Base-by-base conservation (phyloP, 129 eudicot genomes). In the Arctium minus region DNA sequence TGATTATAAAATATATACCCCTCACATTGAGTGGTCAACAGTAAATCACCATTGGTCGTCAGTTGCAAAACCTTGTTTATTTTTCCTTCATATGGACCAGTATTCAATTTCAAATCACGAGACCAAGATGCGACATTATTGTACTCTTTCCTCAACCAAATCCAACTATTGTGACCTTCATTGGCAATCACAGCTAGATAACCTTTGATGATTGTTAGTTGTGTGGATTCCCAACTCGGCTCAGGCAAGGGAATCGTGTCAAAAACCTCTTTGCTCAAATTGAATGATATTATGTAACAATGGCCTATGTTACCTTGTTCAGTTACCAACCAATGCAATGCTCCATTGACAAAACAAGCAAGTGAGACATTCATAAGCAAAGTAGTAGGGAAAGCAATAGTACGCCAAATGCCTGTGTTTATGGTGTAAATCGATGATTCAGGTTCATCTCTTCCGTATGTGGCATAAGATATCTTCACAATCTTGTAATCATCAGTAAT, bases 201-300 rank as follows among this genome's bases (percentile, higher is more conserved):
- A 40, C 62, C 74, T n/a, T 68, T 39, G 13, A 68, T 40, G 62
- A 79, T 13, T 7, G 39, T 65, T 33, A 78, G 73, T 37, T 1
- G n/a, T 17, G 6, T 6, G 15, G 60, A 27, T 7, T 69, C 40
- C 82, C 67, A 40, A 40, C 74, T 79, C 0, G 65, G 82, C 5
- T 79, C 42, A 0, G 42, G 82, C 62, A 69, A 42, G 7, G 36
- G 64, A 15, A 79, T 69, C 8, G 30, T 79, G 11, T 40, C 56
- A 39, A 79, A 79, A 40, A 67, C 75, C 71, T 79, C 73, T 12
- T 37, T 22, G 32, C 75, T 40, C 75, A 79, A 68, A 79, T 79
- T 70, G 12, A 79, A 79, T 33, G 67, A 44, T 50, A 79, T 15
- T 42, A 79, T 31, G 70, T 40, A 42, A 30, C 2, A 3, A 72